These are phyloP conservation scores for Anisodus acutangulus DNA, from an alignment of 257 asterid species.

Conservation along the genomic window DNA sequence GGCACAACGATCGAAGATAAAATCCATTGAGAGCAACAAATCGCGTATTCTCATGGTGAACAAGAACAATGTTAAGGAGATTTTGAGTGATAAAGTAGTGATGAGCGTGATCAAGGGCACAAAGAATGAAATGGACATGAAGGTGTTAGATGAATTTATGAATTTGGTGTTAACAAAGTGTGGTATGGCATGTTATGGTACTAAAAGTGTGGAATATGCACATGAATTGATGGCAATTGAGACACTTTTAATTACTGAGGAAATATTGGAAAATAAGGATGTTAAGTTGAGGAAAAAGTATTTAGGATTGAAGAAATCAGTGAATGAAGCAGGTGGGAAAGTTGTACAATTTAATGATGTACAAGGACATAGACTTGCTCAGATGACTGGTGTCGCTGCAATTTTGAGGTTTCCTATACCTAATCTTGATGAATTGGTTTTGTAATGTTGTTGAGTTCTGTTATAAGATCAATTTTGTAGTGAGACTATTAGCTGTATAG, in stretches of 20 bases:
- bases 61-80: neutral
- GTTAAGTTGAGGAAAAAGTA: neutral
- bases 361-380: neutral
- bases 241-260: neutral
- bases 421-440: neutral
- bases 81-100: neutral
- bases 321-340: neutral
- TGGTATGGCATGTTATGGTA: neutral
- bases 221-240: conserved; percentile 10
- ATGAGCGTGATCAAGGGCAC: neutral
- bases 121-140: neutral
- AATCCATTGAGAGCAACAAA: neutral
- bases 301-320: neutral
- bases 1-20: neutral
- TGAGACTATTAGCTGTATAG: neutral
- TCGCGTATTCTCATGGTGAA: neutral
- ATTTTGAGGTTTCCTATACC: conserved; percentile 23
- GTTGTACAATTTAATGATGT: neutral
- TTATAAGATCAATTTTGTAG: neutral
- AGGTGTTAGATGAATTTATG: neutral
- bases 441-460: neutral
- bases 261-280: neutral
- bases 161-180: neutral
- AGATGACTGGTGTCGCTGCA: conserved; percentile 13
- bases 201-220: neutral